Evolutionary conservation across 768 basidiomycete genomes (phyloP).

Genomic region (Mycena vulgaris): DNA sequence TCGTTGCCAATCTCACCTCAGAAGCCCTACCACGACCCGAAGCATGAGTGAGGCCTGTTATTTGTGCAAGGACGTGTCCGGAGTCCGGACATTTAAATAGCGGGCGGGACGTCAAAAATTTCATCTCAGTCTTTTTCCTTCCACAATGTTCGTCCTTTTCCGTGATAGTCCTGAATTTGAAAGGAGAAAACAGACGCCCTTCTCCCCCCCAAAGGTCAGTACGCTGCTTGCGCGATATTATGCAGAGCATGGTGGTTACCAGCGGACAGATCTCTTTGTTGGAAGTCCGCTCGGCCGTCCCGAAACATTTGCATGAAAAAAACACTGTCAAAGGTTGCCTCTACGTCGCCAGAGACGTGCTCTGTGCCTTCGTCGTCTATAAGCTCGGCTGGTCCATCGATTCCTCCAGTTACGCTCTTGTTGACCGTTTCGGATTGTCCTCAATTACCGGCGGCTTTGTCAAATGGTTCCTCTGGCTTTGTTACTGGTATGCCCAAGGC

Average conservation of each 20-base stretch:
- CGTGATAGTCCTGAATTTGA: constrained; percentile 67
- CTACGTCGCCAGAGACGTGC: constrained; percentile 61
- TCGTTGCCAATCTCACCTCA: constrained; percentile 34
- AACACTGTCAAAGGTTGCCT: constrained; percentile 60
- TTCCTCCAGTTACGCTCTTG: constrained; percentile 13
- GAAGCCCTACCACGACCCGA: constrained; percentile 34
- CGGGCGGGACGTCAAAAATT: constrained; percentile 1
- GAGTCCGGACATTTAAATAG: constrained; percentile 26
- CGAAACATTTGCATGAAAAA: constrained; percentile 61
- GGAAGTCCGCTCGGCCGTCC: constrained; percentile 64
- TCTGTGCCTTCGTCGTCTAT: constrained; percentile 56
- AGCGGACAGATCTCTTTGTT: constrained; percentile 20
- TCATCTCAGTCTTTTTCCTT: neutral
- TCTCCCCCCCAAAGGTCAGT: constrained; percentile 59
- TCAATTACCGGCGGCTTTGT: constrained; percentile 27
- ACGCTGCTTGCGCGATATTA: neutral
- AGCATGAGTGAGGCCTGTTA: constrained; percentile 33
- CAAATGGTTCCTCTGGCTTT: constrained; percentile 50
- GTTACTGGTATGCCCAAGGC: constrained; percentile 61
- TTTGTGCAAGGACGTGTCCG: constrained; percentile 21
- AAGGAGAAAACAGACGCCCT: constrained; percentile 56
- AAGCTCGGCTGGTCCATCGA: constrained; percentile 57
- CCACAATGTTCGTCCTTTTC: constrained; percentile 44
- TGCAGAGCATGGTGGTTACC: neutral
- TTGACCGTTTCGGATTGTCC: constrained; percentile 18